phyloP scores from a whole-genome alignment of 2,329 filamentous ascomycete species.

The Pseudopithomyces chartarum region DNA sequence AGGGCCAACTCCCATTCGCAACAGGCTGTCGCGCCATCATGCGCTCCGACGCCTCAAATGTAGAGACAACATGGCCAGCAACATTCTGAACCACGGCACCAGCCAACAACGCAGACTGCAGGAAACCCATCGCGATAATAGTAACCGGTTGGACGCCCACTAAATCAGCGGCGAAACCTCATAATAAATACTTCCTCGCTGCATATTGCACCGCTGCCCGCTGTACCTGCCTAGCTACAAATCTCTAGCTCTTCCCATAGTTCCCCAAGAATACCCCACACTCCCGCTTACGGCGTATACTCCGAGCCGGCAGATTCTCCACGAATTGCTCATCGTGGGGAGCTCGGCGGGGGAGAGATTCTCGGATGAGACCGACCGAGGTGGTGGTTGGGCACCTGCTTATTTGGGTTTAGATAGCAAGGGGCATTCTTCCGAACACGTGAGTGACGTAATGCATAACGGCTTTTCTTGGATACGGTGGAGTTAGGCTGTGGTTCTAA shows the following conservation, averaged over 20 bases:
- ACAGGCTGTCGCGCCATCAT: not conserved
- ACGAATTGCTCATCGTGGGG: constrained; percentile 2
- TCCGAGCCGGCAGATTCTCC: constrained; percentile 4
- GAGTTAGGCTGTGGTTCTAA: not conserved
- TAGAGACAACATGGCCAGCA: not conserved
- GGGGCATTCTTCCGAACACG: not conserved
- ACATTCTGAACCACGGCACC: not conserved
- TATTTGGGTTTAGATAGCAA: not conserved
- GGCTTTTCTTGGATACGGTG: not conserved
- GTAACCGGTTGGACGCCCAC: not conserved
- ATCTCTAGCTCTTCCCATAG: not conserved
- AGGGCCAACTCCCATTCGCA: constrained; percentile 5
- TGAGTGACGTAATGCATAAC: not conserved
- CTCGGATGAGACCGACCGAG: not conserved
- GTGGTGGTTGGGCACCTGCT: not conserved
- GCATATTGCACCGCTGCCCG: constrained; percentile 2
- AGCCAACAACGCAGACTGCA: not conserved
- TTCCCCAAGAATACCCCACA: not conserved
- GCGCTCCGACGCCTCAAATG: not conserved
- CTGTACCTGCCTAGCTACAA: not conserved
- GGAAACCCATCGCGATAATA: not conserved
- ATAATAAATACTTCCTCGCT: not conserved
- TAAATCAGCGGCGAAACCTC: not conserved
- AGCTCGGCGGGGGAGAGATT: not conserved
- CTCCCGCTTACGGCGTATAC: not conserved